Evolutionary conservation across 2,329 filamentous ascomycete species (phyloP).

Genomic region (Phoma sp.): DNA sequence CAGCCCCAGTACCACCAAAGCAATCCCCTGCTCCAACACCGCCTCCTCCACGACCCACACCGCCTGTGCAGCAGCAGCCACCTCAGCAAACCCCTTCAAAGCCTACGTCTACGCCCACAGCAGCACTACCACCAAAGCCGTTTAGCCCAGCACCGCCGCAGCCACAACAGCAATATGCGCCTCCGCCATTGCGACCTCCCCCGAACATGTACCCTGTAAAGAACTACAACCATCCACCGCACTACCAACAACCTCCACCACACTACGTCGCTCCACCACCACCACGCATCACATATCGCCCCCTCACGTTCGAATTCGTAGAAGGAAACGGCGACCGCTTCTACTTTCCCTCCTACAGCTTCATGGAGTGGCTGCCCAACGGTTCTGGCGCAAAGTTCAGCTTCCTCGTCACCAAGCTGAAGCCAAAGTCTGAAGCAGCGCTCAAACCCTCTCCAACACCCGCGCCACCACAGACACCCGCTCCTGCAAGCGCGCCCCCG

Average conservation of each 20-base stretch:
- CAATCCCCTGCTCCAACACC: constrained; percentile 7
- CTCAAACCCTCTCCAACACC: constrained; percentile 36
- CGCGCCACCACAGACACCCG: constrained; percentile 20
- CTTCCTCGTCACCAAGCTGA: constrained; percentile 78
- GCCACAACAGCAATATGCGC: constrained; percentile 26
- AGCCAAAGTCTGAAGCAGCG: constrained; percentile 51
- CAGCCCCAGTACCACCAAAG: constrained; percentile 14
- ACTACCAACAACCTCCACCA: constrained; percentile 31
- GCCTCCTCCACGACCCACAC: constrained; percentile 17
- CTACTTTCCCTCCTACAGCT: constrained; percentile 78
- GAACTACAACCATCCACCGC: constrained; percentile 29
- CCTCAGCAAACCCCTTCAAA: constrained; percentile 9
- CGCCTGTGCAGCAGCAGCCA: constrained; percentile 10
- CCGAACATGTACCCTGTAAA: constrained; percentile 27
- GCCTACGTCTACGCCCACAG: constrained; percentile 10
- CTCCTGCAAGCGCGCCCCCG: neutral
- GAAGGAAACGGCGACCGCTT: constrained; percentile 71
- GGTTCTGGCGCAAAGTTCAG: constrained; percentile 72
- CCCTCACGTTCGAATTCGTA: constrained; percentile 47
- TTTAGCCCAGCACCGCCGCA: constrained; percentile 24
- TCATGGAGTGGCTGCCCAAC: constrained; percentile 70
- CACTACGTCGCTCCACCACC: constrained; percentile 47
- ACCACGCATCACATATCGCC: constrained; percentile 53
- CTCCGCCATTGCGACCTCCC: constrained; percentile 21
- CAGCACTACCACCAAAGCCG: constrained; percentile 26